phyloP scores from a whole-genome alignment of 1,284 basidiomycete genomes.

The Xerocomus cyaneibrunnescens region DNA sequence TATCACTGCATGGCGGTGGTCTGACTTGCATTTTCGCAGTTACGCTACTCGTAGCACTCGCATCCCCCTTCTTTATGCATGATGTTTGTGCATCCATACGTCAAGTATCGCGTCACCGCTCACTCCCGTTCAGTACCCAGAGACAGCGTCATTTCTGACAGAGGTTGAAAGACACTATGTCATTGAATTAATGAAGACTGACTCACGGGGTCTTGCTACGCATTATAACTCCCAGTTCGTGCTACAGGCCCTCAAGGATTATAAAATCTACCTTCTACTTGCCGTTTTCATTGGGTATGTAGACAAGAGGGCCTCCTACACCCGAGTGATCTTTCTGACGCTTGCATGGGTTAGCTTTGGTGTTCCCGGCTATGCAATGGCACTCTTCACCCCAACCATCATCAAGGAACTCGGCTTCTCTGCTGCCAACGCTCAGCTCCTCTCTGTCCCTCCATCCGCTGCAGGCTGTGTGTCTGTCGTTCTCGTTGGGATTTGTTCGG shows the following conservation, averaged over 20 bases:
- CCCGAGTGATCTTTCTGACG: background rate
- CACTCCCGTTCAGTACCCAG: constrained; percentile 38
- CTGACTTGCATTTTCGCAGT: constrained; percentile 17
- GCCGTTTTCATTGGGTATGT: constrained; percentile 43
- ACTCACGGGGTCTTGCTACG: constrained; percentile 33
- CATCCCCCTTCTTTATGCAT: constrained; percentile 42
- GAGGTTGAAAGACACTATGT: constrained; percentile 37
- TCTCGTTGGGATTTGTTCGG: constrained; percentile 40
- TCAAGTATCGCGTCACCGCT: background rate
- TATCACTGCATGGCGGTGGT: background rate
- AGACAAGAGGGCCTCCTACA: background rate
- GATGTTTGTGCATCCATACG: constrained; percentile 35
- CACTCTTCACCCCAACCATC: constrained; percentile 57
- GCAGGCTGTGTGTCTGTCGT: constrained; percentile 41
- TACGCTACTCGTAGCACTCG: constrained; percentile 39
- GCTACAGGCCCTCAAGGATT: constrained; percentile 42
- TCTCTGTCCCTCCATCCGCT: constrained; percentile 51
- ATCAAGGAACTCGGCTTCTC: constrained; percentile 54
- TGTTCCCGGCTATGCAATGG: constrained; percentile 53
- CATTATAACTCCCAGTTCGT: constrained; percentile 39
- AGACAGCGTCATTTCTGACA: constrained; percentile 45
- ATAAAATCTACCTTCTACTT: constrained; percentile 46
- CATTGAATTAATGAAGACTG: constrained; percentile 39
- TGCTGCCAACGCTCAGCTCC: constrained; percentile 53
- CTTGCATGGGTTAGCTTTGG: constrained; percentile 35